Evolutionary conservation across 768 basidiomycete species (phyloP).

Genomic region (Dentipellis sp.): DNA sequence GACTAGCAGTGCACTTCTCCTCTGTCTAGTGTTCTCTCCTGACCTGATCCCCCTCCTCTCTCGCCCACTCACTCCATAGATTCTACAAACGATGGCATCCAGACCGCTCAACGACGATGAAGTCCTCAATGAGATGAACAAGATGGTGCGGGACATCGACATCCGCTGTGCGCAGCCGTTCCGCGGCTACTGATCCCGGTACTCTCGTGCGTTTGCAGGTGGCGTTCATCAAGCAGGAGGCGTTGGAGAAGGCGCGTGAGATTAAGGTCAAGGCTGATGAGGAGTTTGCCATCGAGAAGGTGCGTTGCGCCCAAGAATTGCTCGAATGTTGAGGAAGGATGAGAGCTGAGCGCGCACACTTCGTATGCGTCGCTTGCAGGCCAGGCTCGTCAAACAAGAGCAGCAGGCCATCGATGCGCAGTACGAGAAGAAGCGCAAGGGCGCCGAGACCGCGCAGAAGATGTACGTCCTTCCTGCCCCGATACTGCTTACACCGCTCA

Average conservation of each 20-base stretch:
- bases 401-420: slow-evolving; percentile 89
- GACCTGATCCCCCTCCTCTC: too few species aligned
- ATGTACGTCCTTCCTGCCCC: slow-evolving; percentile 48
- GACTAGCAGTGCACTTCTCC: too few species aligned
- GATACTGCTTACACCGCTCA: neutral
- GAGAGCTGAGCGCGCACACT: neutral
- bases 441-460: slow-evolving; percentile 89
- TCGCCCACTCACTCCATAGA: too few species aligned
- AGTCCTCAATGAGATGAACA: slow-evolving; percentile 94
- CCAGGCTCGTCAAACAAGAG: slow-evolving; percentile 95
- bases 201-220: slow-evolving; percentile 41
- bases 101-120: slow-evolving; percentile 90
- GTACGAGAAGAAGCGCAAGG: slow-evolving; percentile 94
- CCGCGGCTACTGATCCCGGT: neutral
- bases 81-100: slow-evolving; percentile 43
- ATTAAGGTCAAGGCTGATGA: slow-evolving; percentile 97
- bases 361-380: slow-evolving; percentile 36
- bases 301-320: slow-evolving; percentile 14
- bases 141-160: slow-evolving; percentile 61
- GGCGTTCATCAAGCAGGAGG: slow-evolving; percentile 98
- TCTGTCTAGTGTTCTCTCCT: too few species aligned
- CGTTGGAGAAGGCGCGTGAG: slow-evolving; percentile 93
- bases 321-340: neutral
- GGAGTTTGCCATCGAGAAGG: slow-evolving; percentile 99
- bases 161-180: slow-evolving; percentile 4